A percentile compares a stretch with the other conserved stretches of the same genome.
Evolutionary conservation across 192 early-diverging fungal species (phyloP).

Genomic region (Podila verticillata): DNA sequence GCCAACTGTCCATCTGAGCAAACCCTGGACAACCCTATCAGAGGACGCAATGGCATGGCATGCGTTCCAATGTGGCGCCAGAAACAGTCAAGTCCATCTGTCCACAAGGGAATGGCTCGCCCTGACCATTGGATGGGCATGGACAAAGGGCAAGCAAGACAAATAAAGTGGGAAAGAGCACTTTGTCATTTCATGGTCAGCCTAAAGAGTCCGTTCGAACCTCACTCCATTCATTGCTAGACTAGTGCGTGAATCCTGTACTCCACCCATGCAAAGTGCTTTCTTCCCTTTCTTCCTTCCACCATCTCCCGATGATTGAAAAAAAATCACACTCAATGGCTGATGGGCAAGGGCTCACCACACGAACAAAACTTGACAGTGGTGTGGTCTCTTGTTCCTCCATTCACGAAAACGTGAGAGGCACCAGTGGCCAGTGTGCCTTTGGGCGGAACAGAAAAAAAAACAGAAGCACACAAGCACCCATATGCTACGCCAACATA

Average conservation of each 20-base stretch:
- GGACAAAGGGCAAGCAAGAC: neutral
- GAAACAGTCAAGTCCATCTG: too few relatives aligned
- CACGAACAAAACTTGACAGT: neutral
- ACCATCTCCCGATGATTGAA: too few relatives aligned
- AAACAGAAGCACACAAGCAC: neutral
- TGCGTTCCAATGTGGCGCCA: neutral
- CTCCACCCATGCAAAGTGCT: too few relatives aligned
- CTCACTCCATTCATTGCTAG: too few relatives aligned
- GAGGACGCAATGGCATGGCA: conserved; percentile 5
- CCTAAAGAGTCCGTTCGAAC: too few relatives aligned
- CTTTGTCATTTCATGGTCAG: neutral
- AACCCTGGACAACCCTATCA: conserved; percentile 38
- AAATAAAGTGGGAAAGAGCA: neutral
- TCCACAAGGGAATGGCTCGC: conserved; percentile 32
- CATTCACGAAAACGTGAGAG: neutral
- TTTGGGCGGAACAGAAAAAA: neutral
- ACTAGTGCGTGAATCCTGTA: too few relatives aligned
- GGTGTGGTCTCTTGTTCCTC: neutral
- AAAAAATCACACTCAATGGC: too few relatives aligned
- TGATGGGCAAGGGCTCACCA: too few relatives aligned
- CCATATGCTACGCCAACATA: neutral
- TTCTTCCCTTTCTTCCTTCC: too few relatives aligned
- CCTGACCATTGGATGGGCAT: conserved; percentile 18
- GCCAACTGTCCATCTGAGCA: conserved; percentile 2
- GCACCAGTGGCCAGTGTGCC: neutral